Percentiles rank a stretch among this genome's conserved stretches.
Evolutionary conservation across 441 rosid genomes (phyloP).

Genomic region (Sinapis alba): DNA sequence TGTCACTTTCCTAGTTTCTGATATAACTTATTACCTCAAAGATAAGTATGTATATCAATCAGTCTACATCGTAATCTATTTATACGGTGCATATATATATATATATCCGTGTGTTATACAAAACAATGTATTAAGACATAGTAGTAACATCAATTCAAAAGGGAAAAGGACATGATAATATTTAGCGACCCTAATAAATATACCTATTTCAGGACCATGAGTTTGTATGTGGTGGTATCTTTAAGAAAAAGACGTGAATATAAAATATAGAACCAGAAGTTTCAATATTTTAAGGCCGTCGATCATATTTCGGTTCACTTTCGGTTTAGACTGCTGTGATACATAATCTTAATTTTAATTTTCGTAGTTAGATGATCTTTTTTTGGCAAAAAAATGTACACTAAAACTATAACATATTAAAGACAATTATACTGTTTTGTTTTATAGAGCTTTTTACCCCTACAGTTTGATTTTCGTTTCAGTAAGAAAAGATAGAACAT

Average conservation of each 20-base stretch:
- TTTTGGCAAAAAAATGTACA: too few species aligned
- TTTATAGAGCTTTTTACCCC: too few species aligned
- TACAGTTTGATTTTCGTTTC: too few species aligned
- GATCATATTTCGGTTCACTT: too few species aligned
- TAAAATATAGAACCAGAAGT: neutral
- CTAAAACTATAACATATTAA: too few species aligned
- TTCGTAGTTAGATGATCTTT: too few species aligned
- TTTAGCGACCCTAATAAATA: slow-evolving; percentile 14
- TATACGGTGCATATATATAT: neutral
- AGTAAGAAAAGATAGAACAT: slow-evolving; percentile 40
- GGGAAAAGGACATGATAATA: neutral
- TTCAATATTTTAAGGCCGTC: neutral
- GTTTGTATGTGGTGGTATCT: slow-evolving; percentile 34
- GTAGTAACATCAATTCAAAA: neutral
- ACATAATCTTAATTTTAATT: too few species aligned
- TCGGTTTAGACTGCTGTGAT: too few species aligned
- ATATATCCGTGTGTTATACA: slow-evolving; percentile 6
- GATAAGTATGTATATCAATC: slow-evolving; percentile 36
- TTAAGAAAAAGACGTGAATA: slow-evolving; percentile 34
- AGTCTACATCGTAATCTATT: slow-evolving; percentile 22
- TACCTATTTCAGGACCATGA: slow-evolving; percentile 21
- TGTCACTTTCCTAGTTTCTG: slow-evolving; percentile 34
- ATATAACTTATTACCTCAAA: slow-evolving; percentile 27
- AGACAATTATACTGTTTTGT: too few species aligned
- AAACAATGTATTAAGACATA: neutral